Percentiles rank a stretch among this genome's conserved stretches.
Conservation (phyloP, 805 yeast genomes). For the Brettanomyces naardenensis region DNA sequence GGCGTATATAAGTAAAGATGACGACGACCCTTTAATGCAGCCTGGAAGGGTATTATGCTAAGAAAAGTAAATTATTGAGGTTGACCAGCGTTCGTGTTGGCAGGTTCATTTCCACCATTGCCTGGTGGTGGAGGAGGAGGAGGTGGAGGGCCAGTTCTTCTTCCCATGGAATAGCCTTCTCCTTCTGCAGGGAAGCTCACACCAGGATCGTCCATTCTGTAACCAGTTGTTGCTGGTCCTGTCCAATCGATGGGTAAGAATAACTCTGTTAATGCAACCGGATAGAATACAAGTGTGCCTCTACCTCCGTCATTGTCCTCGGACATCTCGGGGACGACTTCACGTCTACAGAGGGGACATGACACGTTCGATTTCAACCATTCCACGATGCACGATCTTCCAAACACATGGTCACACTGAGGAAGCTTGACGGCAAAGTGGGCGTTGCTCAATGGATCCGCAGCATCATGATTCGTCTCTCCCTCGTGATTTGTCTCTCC, state of each 20-base stretch:
- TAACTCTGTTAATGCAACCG: slow-evolving; percentile 23
- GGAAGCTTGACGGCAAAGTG: slow-evolving; percentile 70
- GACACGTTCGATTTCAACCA: slow-evolving; percentile 69
- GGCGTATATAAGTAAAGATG: no score
- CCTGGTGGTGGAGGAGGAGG: not conserved
- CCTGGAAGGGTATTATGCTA: no score
- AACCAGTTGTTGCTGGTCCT: slow-evolving; percentile 15
- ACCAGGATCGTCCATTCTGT: slow-evolving; percentile 18
- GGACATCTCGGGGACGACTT: slow-evolving; percentile 26
- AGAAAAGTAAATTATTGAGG: no score
- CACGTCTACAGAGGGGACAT: slow-evolving; percentile 78
- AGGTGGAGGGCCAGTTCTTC: slow-evolving; percentile 19
- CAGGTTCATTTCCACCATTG: no score
- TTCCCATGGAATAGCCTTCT: slow-evolving; percentile 20
- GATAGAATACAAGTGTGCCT: slow-evolving; percentile 15
- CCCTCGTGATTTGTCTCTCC: not conserved
- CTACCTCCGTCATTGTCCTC: slow-evolving; percentile 7
- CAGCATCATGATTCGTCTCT: not conserved
- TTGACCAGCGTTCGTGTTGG: no score
- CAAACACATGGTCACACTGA: slow-evolving; percentile 72
- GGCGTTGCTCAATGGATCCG: slow-evolving; percentile 14
- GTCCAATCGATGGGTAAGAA: slow-evolving; percentile 26
- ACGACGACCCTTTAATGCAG: no score
- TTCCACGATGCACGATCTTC: slow-evolving; percentile 65
- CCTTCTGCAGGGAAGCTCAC: slow-evolving; percentile 21